A percentile compares a stretch with the other conserved stretches of the same genome.
Evolutionary conservation across 257 asterid genomes (phyloP).

Genomic region (Solanum neorickii): DNA sequence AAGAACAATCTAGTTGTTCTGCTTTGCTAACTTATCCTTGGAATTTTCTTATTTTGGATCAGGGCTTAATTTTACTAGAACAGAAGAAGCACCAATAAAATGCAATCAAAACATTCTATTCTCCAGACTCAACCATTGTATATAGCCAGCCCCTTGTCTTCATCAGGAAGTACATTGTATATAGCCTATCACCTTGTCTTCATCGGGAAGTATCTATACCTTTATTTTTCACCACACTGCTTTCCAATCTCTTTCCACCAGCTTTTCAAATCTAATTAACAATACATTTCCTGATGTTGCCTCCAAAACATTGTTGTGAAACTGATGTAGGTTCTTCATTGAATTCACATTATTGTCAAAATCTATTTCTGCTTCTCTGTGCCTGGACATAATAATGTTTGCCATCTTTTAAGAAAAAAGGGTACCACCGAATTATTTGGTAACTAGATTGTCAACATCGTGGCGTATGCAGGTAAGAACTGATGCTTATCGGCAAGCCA

Average conservation of each 20-base stretch:
- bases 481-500: conserved; percentile 75
- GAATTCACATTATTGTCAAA: neutral
- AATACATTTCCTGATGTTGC: neutral
- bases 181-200: neutral
- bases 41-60: neutral
- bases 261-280: neutral
- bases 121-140: neutral
- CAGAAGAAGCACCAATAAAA: neutral
- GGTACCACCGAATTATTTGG: neutral
- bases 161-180: neutral
- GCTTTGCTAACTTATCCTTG: neutral
- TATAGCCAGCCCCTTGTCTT: neutral
- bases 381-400: neutral
- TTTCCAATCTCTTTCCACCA: neutral
- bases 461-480: conserved; percentile 62
- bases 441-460: neutral
- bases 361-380: neutral
- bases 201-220: neutral
- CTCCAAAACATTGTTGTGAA: neutral
- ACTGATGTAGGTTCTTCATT: neutral
- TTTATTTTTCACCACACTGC: neutral
- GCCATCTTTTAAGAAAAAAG: neutral
- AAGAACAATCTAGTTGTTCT: neutral
- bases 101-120: neutral
- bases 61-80: neutral